Base-by-base conservation (phyloP, 192 early-diverging fungal genomes). In the Podila epigama region DNA sequence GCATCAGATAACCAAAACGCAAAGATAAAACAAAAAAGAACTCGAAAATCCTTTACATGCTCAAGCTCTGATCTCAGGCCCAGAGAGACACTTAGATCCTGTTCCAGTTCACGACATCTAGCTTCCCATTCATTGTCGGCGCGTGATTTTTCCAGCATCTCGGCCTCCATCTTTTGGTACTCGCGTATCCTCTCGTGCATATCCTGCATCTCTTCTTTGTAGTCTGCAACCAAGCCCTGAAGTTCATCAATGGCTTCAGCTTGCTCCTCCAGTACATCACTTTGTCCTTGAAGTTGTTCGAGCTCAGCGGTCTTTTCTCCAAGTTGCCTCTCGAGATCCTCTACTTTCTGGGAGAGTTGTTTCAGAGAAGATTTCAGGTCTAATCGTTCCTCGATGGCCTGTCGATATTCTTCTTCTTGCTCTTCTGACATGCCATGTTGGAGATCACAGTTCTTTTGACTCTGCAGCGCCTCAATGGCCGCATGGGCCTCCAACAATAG, bases 381-480 rank as follows among this genome's bases (percentile, higher is more conserved):
- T 12, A 34, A 5, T 13, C 32, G 32, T 22, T 77, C 73, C 31
- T 57, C 53, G n/a, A 79, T 60, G 5, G 75, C 70, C 11, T 59
- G 57, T 34, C 77, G 63, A 8, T 70, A 81, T 51, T 81, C 70
- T 42, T 59, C 61, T 15, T 75, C 60, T 50, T 83, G 68, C 20
- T 81, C 66, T 18, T 81, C 70, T 15, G 77, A 59, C 79, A 82
- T 84, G 20, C 83, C 80, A 44, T 85, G 82, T 11, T 60, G 70
- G 15, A 73, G 66, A 2, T 79, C 58, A 51, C 70, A 69, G 20
- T 68, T 78, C 39, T 70, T 63, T 68, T 83, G 79, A 6, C 60
- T 52, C 57, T 82, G 80, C 16, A 87, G 51, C 1, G 77, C 72
- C 32, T 82, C 71, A 40, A 85, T 84, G 28, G 79, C 86, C n/a